These are phyloP conservation scores for Metschnikowia gruessii DNA, from an alignment of 805 yeast genomes.

Conservation along the genomic window DNA sequence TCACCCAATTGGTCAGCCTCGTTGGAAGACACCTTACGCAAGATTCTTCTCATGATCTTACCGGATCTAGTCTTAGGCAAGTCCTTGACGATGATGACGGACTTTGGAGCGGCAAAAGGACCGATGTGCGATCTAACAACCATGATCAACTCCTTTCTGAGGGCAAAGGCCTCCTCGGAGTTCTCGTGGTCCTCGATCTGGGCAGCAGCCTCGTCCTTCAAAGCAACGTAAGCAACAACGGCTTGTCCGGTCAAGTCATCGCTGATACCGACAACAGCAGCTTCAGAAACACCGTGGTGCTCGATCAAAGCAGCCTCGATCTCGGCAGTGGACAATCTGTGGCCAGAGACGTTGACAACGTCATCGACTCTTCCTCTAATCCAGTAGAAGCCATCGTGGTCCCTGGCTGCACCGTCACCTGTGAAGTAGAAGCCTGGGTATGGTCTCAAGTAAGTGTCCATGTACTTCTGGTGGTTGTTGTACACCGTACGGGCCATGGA, in stretches of 20 bases:
- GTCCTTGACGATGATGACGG: constrained; percentile 68
- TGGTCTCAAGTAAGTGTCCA: constrained; percentile 80
- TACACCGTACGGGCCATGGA: constrained; percentile 82
- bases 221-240: constrained; percentile 75
- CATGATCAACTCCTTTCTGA: constrained; percentile 61
- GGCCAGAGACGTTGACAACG: constrained; percentile 85
- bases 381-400: constrained; percentile 81
- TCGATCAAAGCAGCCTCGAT: constrained; percentile 81
- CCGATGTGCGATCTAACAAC: constrained; percentile 79
- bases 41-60: constrained; percentile 82
- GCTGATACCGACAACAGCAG: constrained; percentile 80
- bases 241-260: constrained; percentile 88
- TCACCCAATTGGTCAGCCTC: constrained; percentile 84
- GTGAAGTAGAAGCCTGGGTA: constrained; percentile 82
- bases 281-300: constrained; percentile 66
- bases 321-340: constrained; percentile 84
- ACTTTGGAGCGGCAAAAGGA: constrained; percentile 83
- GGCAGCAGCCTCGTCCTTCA: constrained; percentile 49
- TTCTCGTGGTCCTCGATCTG: constrained; percentile 28
- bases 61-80: constrained; percentile 87
- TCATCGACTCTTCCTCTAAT: constrained; percentile 85
- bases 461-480: constrained; percentile 68
- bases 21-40: constrained; percentile 69
- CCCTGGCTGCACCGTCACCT: constrained; percentile 89
- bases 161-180: constrained; percentile 47